These are phyloP conservation scores for Andrographis paniculata DNA, from an alignment of 305 asterid genomes.

Conservation along the genomic window DNA sequence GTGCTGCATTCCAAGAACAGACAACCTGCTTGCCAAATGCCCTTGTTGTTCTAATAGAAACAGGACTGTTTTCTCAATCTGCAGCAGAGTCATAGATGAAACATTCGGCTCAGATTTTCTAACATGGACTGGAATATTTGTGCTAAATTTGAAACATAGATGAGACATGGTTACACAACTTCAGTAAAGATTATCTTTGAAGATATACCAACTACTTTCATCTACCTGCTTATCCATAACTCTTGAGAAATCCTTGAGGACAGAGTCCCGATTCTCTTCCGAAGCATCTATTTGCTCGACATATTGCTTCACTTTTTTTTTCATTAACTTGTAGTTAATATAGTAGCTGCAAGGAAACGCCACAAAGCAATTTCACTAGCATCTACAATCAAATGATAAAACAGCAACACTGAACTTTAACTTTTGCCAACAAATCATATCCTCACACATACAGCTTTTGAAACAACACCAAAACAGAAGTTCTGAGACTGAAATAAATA, in stretches of 20 bases:
- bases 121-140: too few relatives aligned
- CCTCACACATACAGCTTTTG: too few relatives aligned
- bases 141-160: background rate
- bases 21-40: conserved; percentile 42
- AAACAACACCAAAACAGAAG: too few relatives aligned
- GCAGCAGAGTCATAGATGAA: conserved; percentile 17
- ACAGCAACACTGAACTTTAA: background rate
- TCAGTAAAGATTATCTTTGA: background rate
- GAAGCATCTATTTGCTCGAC: conserved; percentile 41
- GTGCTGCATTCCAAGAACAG: conserved; percentile 45
- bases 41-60: conserved; percentile 76
- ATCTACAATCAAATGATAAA: background rate
- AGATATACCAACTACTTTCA: background rate
- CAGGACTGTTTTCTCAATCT: conserved; percentile 69
- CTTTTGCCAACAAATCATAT: too few relatives aligned
- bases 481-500: too few relatives aligned
- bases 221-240: conserved; percentile 71
- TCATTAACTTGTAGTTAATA: conserved; percentile 70
- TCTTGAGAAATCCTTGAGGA: conserved; percentile 60
- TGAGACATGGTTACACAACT: background rate
- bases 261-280: conserved; percentile 28
- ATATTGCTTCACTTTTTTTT: conserved; percentile 67
- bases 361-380: conserved; percentile 4
- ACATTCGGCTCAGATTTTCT: background rate
- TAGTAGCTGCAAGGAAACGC: conserved; percentile 39